Conservation (phyloP, 805 yeast species). For the Myxozyma sirexii region DNA sequence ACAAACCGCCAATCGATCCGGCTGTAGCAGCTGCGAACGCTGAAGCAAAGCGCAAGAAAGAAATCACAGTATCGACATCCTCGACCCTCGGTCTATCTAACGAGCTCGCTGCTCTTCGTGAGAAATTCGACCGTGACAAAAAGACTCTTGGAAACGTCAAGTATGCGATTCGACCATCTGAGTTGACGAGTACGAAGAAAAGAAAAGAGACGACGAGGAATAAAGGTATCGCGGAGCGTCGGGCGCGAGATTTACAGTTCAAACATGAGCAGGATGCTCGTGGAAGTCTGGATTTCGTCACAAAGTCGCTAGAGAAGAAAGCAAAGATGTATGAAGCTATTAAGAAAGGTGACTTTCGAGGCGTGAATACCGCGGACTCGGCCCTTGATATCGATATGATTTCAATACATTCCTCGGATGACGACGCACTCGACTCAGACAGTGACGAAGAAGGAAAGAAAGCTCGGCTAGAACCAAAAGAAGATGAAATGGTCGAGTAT, state of each 20-base stretch:
- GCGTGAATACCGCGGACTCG: constrained; percentile 14
- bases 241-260: constrained; percentile 19
- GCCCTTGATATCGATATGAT: constrained; percentile 35
- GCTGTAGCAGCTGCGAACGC: constrained; percentile 13
- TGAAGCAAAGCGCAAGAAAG: constrained; percentile 8
- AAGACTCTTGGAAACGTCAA: constrained; percentile 12
- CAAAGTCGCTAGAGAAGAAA: constrained; percentile 20
- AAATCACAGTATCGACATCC: constrained; percentile 27
- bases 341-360: constrained; percentile 17
- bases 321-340: constrained; percentile 30
- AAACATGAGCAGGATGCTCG: neutral
- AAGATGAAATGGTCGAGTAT: constrained; percentile 31
- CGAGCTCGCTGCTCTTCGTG: constrained; percentile 27
- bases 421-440: neutral
- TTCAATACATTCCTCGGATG: constrained; percentile 4
- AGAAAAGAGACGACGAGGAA: neutral
- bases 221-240: constrained; percentile 25
- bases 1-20: constrained; percentile 14
- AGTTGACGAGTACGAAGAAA: neutral
- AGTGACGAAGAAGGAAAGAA: constrained; percentile 7
- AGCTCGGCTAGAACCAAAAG: neutral
- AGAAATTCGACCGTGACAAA: constrained; percentile 26
- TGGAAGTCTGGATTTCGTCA: constrained; percentile 1
- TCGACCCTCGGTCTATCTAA: constrained; percentile 26
- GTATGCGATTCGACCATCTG: neutral